These are phyloP conservation scores for Zizania latifolia DNA, from an alignment of 176 grass and related monocot genomes.

Conservation along the genomic window DNA sequence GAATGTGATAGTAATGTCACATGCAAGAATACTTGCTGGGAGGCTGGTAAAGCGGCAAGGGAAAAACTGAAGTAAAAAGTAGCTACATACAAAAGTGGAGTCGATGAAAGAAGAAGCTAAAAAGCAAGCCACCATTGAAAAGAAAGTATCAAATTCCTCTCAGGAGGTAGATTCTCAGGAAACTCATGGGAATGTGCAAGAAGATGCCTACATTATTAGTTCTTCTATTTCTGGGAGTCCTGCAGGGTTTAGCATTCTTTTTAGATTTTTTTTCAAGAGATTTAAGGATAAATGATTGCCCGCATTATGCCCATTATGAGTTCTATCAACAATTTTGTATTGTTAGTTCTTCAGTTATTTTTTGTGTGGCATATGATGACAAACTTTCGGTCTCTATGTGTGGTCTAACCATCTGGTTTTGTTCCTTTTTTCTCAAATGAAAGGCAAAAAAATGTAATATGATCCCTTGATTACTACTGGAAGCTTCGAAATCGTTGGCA, in stretches of 20 bases:
- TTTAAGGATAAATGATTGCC: not conserved
- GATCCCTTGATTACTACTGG: not conserved
- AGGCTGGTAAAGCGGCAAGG: constrained; percentile 82
- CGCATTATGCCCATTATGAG: not conserved
- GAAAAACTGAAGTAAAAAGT: too few relatives aligned
- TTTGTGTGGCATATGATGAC: not conserved
- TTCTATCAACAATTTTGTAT: not conserved
- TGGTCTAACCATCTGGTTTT: not conserved
- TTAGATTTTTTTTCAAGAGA: not conserved
- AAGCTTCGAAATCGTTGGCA: not conserved
- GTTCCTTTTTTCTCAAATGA: constrained; percentile 17
- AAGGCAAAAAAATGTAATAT: not conserved
- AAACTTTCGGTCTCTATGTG: not conserved
- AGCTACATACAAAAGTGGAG: too few relatives aligned
- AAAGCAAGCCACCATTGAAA: constrained; percentile 29
- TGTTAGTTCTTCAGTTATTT: not conserved
- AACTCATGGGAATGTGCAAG: constrained; percentile 30
- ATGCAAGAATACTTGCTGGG: constrained; percentile 91
- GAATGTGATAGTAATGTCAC: constrained; percentile 53
- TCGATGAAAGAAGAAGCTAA: too few relatives aligned
- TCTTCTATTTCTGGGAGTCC: too few relatives aligned
- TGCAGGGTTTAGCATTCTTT: not conserved
- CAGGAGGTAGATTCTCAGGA: constrained; percentile 31
- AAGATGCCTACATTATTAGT: too few relatives aligned
- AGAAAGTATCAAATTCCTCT: constrained; percentile 43